Conservation (phyloP, 2,329 filamentous ascomycete species). For the Alternaria postmessia region DNA sequence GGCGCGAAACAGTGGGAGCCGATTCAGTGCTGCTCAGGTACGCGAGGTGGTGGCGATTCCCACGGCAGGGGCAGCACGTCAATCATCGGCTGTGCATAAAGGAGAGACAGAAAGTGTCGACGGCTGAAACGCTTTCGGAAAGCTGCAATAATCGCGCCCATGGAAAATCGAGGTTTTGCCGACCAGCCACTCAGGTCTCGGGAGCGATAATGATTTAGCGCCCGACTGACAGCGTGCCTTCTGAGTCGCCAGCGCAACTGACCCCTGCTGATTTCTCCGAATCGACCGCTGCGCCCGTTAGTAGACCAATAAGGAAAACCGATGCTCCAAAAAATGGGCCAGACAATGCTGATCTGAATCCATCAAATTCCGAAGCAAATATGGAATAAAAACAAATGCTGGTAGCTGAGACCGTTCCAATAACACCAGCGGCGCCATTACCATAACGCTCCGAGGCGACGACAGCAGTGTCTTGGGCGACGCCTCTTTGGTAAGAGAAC, state of each 20-base stretch:
- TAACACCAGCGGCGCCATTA: constrained; percentile 34
- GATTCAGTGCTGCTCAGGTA: constrained; percentile 39
- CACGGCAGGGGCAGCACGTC: constrained; percentile 32
- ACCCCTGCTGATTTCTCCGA: constrained; percentile 49
- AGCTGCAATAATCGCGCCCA: constrained; percentile 41
- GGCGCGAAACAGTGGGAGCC: constrained; percentile 30
- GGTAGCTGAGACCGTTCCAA: constrained; percentile 45
- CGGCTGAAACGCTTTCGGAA: constrained; percentile 48
- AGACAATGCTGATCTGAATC: constrained; percentile 50
- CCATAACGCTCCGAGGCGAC: constrained; percentile 33
- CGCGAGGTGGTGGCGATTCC: constrained; percentile 40
- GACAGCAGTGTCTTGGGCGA: constrained; percentile 14
- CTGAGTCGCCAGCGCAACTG: constrained; percentile 42
- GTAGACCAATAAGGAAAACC: constrained; percentile 40
- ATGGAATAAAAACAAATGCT: constrained; percentile 38
- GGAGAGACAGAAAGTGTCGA: constrained; percentile 36
- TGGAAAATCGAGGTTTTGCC: constrained; percentile 41
- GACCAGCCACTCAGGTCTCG: constrained; percentile 43
- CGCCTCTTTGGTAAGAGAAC: constrained; percentile 34
- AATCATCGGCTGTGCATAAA: constrained; percentile 47
- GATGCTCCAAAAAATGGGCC: constrained; percentile 38
- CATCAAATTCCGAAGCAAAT: constrained; percentile 49
- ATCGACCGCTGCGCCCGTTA: constrained; percentile 39
- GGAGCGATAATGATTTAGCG: constrained; percentile 47
- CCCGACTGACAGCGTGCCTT: constrained; percentile 40